phyloP scores from a whole-genome alignment of 768 basidiomycete genomes.

The Suillus tomentosus region DNA sequence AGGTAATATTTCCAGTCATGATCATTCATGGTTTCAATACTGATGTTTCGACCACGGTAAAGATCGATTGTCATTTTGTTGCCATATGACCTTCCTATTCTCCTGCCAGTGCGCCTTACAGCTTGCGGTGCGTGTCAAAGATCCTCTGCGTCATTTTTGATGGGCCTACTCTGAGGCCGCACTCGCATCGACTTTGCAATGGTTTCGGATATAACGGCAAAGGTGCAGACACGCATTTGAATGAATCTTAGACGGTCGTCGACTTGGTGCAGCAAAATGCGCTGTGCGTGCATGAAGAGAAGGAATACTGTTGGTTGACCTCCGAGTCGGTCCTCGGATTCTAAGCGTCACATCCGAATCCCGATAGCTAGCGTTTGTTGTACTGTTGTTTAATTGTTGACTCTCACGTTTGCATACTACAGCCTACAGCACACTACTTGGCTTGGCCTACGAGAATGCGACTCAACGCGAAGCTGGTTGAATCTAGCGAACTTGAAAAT shows the following conservation, averaged over 20 bases:
- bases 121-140: background rate
- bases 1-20: background rate
- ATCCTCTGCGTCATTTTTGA: background rate
- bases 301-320: too few relatives aligned
- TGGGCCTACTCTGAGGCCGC: background rate
- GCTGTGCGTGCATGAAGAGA: too few relatives aligned
- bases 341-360: too few relatives aligned
- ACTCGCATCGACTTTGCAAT: background rate
- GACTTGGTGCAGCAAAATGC: background rate
- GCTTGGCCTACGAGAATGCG: background rate
- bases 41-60: background rate
- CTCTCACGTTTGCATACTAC: background rate
- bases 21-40: background rate
- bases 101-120: background rate
- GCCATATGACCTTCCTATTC: background rate
- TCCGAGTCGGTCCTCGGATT: too few relatives aligned
- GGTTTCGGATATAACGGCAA: background rate
- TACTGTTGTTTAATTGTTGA: background rate
- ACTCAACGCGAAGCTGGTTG: background rate
- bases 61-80: background rate
- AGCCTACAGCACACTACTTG: background rate
- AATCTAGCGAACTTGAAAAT: too few relatives aligned
- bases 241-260: background rate
- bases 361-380: too few relatives aligned
- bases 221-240: background rate